Percentiles rank a stretch among this genome's conserved stretches.
phyloP scores from a whole-genome alignment of 768 basidiomycete species.

The Amanita muscaria region DNA sequence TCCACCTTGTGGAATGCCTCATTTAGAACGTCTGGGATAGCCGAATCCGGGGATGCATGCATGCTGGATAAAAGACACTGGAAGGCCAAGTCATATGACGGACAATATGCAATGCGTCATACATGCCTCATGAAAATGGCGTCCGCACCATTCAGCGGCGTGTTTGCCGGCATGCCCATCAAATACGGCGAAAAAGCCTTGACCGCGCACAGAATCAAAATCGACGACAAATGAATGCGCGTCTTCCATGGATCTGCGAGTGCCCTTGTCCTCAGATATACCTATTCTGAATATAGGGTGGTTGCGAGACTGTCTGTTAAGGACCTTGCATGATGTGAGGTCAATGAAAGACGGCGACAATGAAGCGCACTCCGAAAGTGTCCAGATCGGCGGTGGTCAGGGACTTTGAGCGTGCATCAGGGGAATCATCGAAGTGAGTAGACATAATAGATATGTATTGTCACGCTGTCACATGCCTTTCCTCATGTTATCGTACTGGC shows the following conservation, averaged over 20 bases:
- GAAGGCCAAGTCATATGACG: constrained; percentile 26
- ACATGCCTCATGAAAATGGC: constrained; percentile 80
- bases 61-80: constrained; percentile 61
- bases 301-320: constrained; percentile 68
- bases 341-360: not conserved
- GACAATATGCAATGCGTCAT: not conserved
- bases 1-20: constrained; percentile 94
- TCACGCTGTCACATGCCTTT: constrained; percentile 44
- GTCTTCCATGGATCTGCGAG: constrained; percentile 94
- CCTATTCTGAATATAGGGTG: constrained; percentile 64
- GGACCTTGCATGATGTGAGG: constrained; percentile 26
- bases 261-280: constrained; percentile 78
- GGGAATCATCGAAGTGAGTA: constrained; percentile 45
- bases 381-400: constrained; percentile 73
- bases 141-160: constrained; percentile 98
- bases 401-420: constrained; percentile 74
- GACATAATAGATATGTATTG: constrained; percentile 18
- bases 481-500: constrained; percentile 74
- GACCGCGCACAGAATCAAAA: constrained; percentile 83
- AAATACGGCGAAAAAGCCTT: constrained; percentile 97
- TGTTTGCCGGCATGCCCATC: constrained; percentile 99
- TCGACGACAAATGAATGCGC: constrained; percentile 95
- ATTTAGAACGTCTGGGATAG: constrained; percentile 86
- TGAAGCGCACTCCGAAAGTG: constrained; percentile 60
- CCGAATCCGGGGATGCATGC: constrained; percentile 42